A percentile compares a stretch with the other conserved stretches of the same genome.
Conservation (phyloP, 2,329 filamentous ascomycete species). For the Cordyceps pruinosa region DNA sequence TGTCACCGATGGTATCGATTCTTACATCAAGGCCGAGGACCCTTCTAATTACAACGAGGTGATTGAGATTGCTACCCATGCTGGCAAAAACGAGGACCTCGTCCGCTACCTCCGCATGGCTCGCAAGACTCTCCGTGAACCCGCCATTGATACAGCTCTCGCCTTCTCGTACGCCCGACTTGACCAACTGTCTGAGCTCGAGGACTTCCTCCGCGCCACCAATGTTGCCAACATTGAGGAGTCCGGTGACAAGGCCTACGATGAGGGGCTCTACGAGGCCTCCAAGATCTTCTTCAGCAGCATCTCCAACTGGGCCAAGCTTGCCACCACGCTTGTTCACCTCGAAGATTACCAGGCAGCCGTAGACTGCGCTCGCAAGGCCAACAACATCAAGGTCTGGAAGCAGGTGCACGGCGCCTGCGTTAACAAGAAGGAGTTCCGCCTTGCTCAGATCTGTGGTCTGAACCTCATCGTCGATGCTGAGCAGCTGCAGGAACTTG, state of each 20-base stretch:
- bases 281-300: slow-evolving; percentile 98
- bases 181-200: slow-evolving; percentile 84
- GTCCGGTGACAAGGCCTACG: slow-evolving; percentile 96
- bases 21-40: slow-evolving; percentile 92
- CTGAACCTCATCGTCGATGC: slow-evolving; percentile 97
- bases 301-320: slow-evolving; percentile 99
- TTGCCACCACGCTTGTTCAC: slow-evolving; percentile 95
- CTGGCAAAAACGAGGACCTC: slow-evolving; percentile 95
- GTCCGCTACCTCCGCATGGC: slow-evolving; percentile 97
- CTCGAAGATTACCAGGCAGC: slow-evolving; percentile 95
- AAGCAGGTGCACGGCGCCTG: slow-evolving; percentile 97
- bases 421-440: slow-evolving; percentile 97
- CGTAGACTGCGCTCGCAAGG: slow-evolving; percentile 95
- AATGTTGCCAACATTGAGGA: slow-evolving; percentile 96
- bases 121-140: slow-evolving; percentile 90
- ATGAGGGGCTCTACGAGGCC: slow-evolving; percentile 87
- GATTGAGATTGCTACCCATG: slow-evolving; percentile 89
- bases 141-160: slow-evolving; percentile 85
- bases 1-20: slow-evolving; percentile 86
- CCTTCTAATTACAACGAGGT: slow-evolving; percentile 92
- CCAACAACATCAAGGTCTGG: slow-evolving; percentile 99
- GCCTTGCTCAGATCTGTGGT: slow-evolving; percentile 96
- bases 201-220: slow-evolving; percentile 87
- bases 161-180: slow-evolving; percentile 91
- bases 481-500: slow-evolving; percentile 85